Conservation (phyloP, 495 filamentous ascomycete genomes). For the Hypoxylon cercidicola region DNA sequence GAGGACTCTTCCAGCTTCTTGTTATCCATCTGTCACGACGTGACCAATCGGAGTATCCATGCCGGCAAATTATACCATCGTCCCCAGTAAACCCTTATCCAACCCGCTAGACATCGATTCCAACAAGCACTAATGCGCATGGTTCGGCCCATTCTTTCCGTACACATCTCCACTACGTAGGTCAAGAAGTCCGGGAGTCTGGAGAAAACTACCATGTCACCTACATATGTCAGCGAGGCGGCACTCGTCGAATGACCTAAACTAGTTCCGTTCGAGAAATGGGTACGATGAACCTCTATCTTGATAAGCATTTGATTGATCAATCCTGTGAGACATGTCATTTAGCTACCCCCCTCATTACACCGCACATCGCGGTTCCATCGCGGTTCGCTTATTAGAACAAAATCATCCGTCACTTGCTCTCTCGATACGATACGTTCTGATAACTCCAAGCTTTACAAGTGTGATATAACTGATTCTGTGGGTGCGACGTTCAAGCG, state of each 20-base stretch:
- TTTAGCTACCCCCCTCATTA: constrained; percentile 12
- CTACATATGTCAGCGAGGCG: constrained; percentile 12
- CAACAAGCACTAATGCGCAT: constrained; percentile 4
- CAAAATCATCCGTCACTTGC: not conserved
- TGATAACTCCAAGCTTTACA: not conserved
- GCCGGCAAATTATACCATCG: constrained; percentile 6
- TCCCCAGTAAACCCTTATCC: constrained; percentile 2
- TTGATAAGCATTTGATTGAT: constrained; percentile 13
- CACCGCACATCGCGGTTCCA: constrained; percentile 13
- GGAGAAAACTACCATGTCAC: constrained; percentile 20
- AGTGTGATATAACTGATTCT: not conserved
- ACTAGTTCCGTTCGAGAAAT: not conserved
- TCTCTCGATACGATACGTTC: not conserved
- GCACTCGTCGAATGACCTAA: not conserved
- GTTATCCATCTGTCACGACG: not conserved
- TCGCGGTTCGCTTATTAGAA: not conserved
- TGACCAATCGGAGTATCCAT: constrained; percentile 14
- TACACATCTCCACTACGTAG: constrained; percentile 20
- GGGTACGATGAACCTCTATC: constrained; percentile 4
- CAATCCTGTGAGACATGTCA: not conserved
- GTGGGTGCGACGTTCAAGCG: not conserved
- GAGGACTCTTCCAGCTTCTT: too few species aligned
- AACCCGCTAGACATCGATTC: not conserved
- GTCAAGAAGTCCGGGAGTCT: constrained; percentile 9
- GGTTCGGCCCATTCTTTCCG: constrained; percentile 6